Evolutionary conservation across 768 basidiomycete species (phyloP).

Genomic region (Pisolithus tinctorius): DNA sequence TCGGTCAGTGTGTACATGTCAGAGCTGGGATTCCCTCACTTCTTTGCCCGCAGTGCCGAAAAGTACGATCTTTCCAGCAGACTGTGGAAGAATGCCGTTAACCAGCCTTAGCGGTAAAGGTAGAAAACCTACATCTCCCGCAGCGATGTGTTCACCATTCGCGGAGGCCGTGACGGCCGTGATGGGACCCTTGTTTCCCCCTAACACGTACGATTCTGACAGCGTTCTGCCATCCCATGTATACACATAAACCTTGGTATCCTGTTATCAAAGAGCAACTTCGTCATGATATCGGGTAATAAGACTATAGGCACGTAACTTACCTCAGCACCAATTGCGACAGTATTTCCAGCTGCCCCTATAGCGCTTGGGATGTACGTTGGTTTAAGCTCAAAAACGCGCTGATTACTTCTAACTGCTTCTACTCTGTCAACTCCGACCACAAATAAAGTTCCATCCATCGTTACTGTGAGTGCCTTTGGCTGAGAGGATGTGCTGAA

Average conservation of each 20-base stretch:
- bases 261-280: slow-evolving; percentile 34
- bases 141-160: slow-evolving; percentile 66
- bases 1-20: background rate
- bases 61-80: slow-evolving; percentile 73
- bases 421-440: slow-evolving; percentile 40
- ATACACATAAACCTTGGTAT: slow-evolving; percentile 68
- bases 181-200: slow-evolving; percentile 56
- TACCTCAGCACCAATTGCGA: slow-evolving; percentile 77
- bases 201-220: slow-evolving; percentile 48
- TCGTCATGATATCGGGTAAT: background rate
- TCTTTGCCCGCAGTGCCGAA: slow-evolving; percentile 58
- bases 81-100: slow-evolving; percentile 35
- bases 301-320: slow-evolving; percentile 15
- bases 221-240: slow-evolving; percentile 63
- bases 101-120: background rate
- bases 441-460: slow-evolving; percentile 62
- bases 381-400: slow-evolving; percentile 48
- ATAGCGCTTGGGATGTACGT: slow-evolving; percentile 50
- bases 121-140: slow-evolving; percentile 70
- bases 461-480: slow-evolving; percentile 50
- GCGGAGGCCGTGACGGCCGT: slow-evolving; percentile 75
- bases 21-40: slow-evolving; percentile 35
- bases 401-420: slow-evolving; percentile 65
- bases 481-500: slow-evolving; percentile 58
- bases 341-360: slow-evolving; percentile 41